These are phyloP conservation scores for Daldinia childiae DNA, from an alignment of 495 filamentous ascomycete species.

Conservation along the genomic window DNA sequence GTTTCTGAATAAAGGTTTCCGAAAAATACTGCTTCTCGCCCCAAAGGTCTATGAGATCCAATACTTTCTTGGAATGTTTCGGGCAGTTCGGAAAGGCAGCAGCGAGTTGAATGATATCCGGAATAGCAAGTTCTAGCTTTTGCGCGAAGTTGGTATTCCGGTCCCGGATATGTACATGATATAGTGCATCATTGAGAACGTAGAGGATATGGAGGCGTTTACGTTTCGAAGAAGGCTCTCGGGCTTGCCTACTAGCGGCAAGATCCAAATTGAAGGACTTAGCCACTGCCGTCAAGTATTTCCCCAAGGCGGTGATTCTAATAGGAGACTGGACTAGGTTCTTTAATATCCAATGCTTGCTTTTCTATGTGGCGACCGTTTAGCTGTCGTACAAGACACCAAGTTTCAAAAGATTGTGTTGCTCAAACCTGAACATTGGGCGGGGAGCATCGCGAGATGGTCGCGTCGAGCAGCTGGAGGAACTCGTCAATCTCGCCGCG, in stretches of 20 bases:
- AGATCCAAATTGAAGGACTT: conserved; percentile 61
- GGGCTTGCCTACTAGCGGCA: conserved; percentile 44
- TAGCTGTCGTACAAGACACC: conserved; percentile 64
- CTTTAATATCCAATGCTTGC: conserved; percentile 84
- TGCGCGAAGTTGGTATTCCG: conserved; percentile 64
- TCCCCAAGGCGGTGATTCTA: conserved; percentile 73
- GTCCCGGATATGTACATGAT: conserved; percentile 74
- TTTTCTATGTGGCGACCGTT: conserved; percentile 71
- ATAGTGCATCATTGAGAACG: conserved; percentile 82
- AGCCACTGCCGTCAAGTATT: conserved; percentile 77
- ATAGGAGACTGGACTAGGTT: conserved; percentile 74
- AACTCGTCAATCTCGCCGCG: conserved; percentile 78
- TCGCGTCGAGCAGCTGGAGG: conserved; percentile 71
- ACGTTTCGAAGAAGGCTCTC: conserved; percentile 68
- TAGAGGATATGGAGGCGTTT: conserved; percentile 83
- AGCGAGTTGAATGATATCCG: conserved; percentile 68
- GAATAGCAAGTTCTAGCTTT: conserved; percentile 68
- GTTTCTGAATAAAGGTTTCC: conserved; percentile 64
- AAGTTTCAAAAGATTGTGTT: conserved; percentile 62
- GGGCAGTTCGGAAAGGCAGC: conserved; percentile 70
- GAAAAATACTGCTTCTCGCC: conserved; percentile 72
- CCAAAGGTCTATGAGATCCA: conserved; percentile 78
- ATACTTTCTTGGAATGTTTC: conserved; percentile 72
- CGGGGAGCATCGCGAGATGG: conserved; percentile 77
- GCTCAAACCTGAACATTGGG: conserved; percentile 96